Evolutionary conservation across 306 rosid species (phyloP).

Genomic region (Clitoria ternatea): DNA sequence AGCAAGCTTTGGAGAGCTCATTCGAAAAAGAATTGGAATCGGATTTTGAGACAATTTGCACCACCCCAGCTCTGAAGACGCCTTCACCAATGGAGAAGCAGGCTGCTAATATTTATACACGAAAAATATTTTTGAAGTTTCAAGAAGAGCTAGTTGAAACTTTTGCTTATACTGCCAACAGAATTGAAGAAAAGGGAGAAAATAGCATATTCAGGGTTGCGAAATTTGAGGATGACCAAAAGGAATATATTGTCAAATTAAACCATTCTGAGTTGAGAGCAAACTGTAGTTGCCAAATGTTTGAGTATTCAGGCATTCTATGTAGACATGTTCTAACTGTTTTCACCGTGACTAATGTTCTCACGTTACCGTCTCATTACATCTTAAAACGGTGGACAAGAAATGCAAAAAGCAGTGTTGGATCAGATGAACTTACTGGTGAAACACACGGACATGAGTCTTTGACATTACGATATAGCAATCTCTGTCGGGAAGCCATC

Average conservation of each 20-base stretch:
- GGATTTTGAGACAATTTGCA: slow-evolving; percentile 79
- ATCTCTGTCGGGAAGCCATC: slow-evolving; percentile 78
- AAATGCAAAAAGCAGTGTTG: slow-evolving; percentile 63
- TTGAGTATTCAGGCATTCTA: slow-evolving; percentile 92
- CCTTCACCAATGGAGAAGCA: slow-evolving; percentile 99
- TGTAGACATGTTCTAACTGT: slow-evolving; percentile 96
- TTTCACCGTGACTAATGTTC: slow-evolving; percentile 87
- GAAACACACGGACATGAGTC: slow-evolving; percentile 61
- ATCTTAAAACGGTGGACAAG: slow-evolving; percentile 95
- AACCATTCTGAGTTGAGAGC: slow-evolving; percentile 82
- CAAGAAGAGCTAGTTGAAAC: slow-evolving; percentile 98
- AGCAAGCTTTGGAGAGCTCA: slow-evolving; percentile 75
- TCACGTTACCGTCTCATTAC: slow-evolving; percentile 80
- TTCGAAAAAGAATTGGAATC: slow-evolving; percentile 85
- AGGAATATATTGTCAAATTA: slow-evolving; percentile 71
- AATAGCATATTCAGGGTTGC: slow-evolving; percentile 88
- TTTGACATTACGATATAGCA: slow-evolving; percentile 61
- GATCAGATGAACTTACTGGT: slow-evolving; percentile 52
- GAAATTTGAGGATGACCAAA: slow-evolving; percentile 87
- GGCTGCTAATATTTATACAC: slow-evolving; percentile 84
- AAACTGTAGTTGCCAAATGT: slow-evolving; percentile 90
- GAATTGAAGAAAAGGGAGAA: slow-evolving; percentile 79
- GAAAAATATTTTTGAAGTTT: slow-evolving; percentile 75
- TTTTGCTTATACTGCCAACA: slow-evolving; percentile 91
- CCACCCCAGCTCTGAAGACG: slow-evolving; percentile 72